A percentile compares a stretch with the other conserved stretches of the same genome.
phyloP scores from a whole-genome alignment of 768 basidiomycete species.

The Hortiboletus flavorubellus region DNA sequence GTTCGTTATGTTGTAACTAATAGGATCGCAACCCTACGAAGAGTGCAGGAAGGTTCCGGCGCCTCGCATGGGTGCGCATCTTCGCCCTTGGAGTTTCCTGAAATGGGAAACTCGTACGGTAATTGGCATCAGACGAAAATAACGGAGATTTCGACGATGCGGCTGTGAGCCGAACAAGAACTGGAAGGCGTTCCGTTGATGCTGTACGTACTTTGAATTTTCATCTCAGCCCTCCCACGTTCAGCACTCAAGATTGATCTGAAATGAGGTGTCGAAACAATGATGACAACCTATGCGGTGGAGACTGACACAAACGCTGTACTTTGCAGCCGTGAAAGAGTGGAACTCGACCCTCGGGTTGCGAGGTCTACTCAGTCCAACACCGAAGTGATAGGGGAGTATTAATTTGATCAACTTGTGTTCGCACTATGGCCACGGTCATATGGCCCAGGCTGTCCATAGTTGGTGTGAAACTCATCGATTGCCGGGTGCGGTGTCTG shows the following conservation, averaged over 20 bases:
- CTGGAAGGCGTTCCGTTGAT: not conserved
- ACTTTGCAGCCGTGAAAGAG: not conserved
- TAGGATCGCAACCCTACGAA: not conserved
- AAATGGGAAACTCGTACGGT: not conserved
- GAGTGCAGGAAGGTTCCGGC: slow-evolving; percentile 1
- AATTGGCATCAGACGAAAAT: slow-evolving; percentile 19
- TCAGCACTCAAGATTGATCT: slow-evolving; percentile 1
- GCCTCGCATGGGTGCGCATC: not conserved
- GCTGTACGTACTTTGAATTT: not conserved
- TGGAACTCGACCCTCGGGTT: not conserved
- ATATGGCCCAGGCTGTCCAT: not conserved
- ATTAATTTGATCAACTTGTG: not conserved
- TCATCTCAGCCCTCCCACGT: slow-evolving; percentile 3
- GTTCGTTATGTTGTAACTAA: slow-evolving; percentile 3
- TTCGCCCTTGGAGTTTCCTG: slow-evolving; percentile 7
- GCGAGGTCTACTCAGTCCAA: not conserved
- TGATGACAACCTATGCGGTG: not conserved
- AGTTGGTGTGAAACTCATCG: not conserved
- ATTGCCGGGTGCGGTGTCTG: not conserved
- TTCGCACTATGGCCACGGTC: not conserved
- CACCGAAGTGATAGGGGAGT: not conserved
- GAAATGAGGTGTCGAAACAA: not conserved
- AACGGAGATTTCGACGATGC: slow-evolving; percentile 16
- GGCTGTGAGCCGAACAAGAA: not conserved
- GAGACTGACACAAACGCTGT: too few relatives aligned